A percentile compares a stretch with the other conserved stretches of the same genome.
Conservation (phyloP, 2,329 filamentous ascomycete genomes). For the Hypoxylon sp. region DNA sequence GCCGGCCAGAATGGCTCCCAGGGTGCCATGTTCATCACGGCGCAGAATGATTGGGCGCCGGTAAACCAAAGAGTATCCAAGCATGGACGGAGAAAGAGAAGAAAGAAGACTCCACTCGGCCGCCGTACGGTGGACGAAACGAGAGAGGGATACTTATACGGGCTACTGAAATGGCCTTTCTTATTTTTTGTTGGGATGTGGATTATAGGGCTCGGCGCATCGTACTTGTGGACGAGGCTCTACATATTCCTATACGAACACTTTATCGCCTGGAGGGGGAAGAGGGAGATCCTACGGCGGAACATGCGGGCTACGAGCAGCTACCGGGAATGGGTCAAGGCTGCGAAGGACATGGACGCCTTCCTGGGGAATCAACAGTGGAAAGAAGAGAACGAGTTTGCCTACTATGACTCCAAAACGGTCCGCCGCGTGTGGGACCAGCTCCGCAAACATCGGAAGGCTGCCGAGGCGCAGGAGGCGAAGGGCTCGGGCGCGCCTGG, state of each 20-base stretch:
- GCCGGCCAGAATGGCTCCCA: slow-evolving; percentile 52
- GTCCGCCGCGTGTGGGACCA: slow-evolving; percentile 82
- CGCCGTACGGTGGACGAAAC: slow-evolving; percentile 87
- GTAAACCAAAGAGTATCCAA: slow-evolving; percentile 76
- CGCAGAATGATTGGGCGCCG: slow-evolving; percentile 95
- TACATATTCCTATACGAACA: slow-evolving; percentile 97
- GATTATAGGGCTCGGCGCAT: slow-evolving; percentile 77
- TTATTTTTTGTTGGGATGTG: slow-evolving; percentile 83
- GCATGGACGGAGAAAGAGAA: slow-evolving; percentile 56
- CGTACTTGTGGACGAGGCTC: slow-evolving; percentile 83
- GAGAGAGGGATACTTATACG: slow-evolving; percentile 91
- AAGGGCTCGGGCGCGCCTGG: slow-evolving; percentile 47
- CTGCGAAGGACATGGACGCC: slow-evolving; percentile 81
- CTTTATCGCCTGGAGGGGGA: slow-evolving; percentile 88
- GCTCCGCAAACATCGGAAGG: slow-evolving; percentile 72
- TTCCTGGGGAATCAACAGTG: slow-evolving; percentile 85
- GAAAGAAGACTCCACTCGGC: slow-evolving; percentile 57
- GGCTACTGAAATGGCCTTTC: slow-evolving; percentile 90
- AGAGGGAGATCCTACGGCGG: slow-evolving; percentile 75
- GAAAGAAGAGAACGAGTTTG: slow-evolving; percentile 81
- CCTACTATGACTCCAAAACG: slow-evolving; percentile 90
- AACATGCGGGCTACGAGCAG: slow-evolving; percentile 77
- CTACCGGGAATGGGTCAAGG: slow-evolving; percentile 86
- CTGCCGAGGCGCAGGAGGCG: slow-evolving; percentile 65
- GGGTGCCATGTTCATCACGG: slow-evolving; percentile 75